phyloP scores from a whole-genome alignment of 2,329 filamentous ascomycete species.

The Hansfordia pulvinata region DNA sequence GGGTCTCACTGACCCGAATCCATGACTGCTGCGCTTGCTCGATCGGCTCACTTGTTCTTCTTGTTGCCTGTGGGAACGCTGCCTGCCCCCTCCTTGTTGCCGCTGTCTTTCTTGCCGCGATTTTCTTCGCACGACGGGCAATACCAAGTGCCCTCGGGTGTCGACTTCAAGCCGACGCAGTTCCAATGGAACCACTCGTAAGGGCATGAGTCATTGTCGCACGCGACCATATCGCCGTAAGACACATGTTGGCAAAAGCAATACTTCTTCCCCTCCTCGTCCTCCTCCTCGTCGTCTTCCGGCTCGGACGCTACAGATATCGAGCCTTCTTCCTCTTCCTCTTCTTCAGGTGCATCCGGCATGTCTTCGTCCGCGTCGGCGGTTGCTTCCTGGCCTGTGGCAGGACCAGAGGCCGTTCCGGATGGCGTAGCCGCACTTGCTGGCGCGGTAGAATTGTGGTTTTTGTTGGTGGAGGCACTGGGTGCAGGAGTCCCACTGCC shows the following conservation, averaged over 20 bases:
- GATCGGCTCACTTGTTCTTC: slow-evolving; percentile 18
- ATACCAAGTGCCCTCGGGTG: slow-evolving; percentile 55
- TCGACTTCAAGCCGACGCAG: slow-evolving; percentile 54
- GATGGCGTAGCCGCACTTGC: slow-evolving; percentile 6
- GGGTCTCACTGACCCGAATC: no score
- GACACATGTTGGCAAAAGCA: slow-evolving; percentile 74
- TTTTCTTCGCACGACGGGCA: slow-evolving; percentile 48
- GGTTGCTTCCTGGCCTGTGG: slow-evolving; percentile 6
- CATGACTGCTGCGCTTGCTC: no score
- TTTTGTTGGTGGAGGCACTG: slow-evolving; percentile 11
- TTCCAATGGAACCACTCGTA: slow-evolving; percentile 85
- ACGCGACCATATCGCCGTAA: slow-evolving; percentile 81
- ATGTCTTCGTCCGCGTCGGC: slow-evolving; percentile 16
- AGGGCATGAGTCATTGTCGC: slow-evolving; percentile 69
- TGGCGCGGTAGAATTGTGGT: no score
- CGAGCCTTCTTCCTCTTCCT: slow-evolving; percentile 40
- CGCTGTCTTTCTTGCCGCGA: slow-evolving; percentile 30
- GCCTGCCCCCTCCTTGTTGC: no score
- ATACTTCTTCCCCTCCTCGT: slow-evolving; percentile 67
- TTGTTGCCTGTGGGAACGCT: no score
- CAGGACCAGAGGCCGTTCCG: slow-evolving; percentile 4
- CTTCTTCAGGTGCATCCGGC: slow-evolving; percentile 22
- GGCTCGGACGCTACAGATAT: slow-evolving; percentile 22
- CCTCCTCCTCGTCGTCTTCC: slow-evolving; percentile 56
- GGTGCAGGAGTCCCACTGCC: slow-evolving; percentile 23